Base-by-base conservation (phyloP, 805 yeast species). In the Zygosaccharomyces rouxii region DNA sequence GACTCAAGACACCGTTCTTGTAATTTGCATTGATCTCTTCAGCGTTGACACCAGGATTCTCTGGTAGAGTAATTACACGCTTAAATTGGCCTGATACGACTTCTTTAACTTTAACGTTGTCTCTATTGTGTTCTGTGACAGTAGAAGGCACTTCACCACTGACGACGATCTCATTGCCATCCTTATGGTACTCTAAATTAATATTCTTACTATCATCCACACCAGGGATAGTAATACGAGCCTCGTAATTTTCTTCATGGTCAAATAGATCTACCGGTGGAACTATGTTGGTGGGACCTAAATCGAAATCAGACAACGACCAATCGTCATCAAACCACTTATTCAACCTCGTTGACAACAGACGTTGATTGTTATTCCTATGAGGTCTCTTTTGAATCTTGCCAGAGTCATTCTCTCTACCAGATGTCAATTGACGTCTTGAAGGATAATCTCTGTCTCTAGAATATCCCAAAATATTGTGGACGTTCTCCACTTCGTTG, bases 181-280 rank as follows among this genome's bases (percentile, higher is more conserved):
- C 73, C 50, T 73, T 68, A 57, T 77, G 70, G 63, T 71, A 77
- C 58, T 77, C 80, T 47, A 76, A 58, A 10, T 70, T 64, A 55
- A 75, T 66, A 35, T 69, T 61, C 16, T 76, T 75, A 56, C 69
- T 71, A 1, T 67, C 51, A 35, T 65, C 55, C 18, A 76, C 76
- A 45, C 81, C 81, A 4, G 81, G 78, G 46, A 76, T 62, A 0
- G 78, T 70, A 4, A 75, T 67, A 26, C 69, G 70, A 29, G 77
- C 56, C 35, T 68, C 71, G 51, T 72, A 76, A 21, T 63, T 55
- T 39, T 68, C 60, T 3, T 73, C 75, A 42, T 70, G 67, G 30
- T 76, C 80, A 49, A 73, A 59, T 33, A 77, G 63, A 53, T 76
- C 79, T 41, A 76, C 68, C 9, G 79, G 76, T 41, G 78, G 78